Evolutionary conservation across 495 filamentous ascomycete species (phyloP).

Genomic region (Daldinia caldariorum): DNA sequence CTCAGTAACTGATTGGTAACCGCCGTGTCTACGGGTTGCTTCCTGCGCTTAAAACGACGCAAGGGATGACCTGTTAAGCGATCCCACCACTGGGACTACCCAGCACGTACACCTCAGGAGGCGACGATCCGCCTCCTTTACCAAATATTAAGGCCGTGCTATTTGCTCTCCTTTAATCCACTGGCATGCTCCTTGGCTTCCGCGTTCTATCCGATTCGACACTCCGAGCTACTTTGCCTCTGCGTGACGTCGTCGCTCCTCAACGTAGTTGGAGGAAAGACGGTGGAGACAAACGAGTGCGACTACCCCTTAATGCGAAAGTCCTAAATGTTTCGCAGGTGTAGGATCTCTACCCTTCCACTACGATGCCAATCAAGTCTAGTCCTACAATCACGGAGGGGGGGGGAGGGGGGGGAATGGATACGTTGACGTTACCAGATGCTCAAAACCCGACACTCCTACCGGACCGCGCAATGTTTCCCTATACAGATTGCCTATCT

Average conservation of each 20-base stretch:
- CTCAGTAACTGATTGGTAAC: constrained; percentile 16
- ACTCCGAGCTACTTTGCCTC: not conserved
- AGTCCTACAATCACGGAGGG: not conserved
- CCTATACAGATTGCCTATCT: not conserved
- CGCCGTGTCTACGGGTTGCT: not conserved
- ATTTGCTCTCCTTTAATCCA: not conserved
- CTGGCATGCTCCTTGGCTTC: not conserved
- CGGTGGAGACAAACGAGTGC: not conserved
- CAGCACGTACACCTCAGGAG: constrained; percentile 12
- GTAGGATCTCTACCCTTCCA: not conserved
- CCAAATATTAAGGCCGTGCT: constrained; percentile 3
- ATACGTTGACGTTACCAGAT: not conserved
- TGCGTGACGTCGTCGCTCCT: not conserved
- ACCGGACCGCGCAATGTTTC: not conserved
- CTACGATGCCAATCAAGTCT: not conserved
- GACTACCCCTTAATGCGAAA: constrained; percentile 4
- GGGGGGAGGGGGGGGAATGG: too few species aligned
- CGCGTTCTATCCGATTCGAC: constrained; percentile 18
- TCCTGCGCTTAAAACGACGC: constrained; percentile 20
- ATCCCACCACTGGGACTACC: constrained; percentile 14
- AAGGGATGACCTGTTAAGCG: constrained; percentile 29
- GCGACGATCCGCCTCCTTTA: constrained; percentile 15
- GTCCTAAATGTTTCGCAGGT: not conserved
- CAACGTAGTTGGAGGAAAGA: not conserved
- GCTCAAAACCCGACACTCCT: not conserved